Conservation (phyloP, 202 grass and related monocot genomes). For the Cymbopogon flexuosus region DNA sequence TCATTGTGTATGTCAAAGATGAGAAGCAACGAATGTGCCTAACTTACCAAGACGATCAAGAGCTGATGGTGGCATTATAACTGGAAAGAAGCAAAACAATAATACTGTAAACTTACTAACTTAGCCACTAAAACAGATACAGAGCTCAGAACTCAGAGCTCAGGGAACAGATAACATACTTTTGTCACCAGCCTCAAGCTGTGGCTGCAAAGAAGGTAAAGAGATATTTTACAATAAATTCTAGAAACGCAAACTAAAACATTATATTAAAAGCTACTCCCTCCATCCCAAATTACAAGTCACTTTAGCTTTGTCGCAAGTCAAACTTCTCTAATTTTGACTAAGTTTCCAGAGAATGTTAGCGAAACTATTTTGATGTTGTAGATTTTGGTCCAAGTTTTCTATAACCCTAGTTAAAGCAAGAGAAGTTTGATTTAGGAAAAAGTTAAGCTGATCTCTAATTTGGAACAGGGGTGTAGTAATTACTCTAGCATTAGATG, state of each 20-base stretch:
- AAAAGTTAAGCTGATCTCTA: not conserved
- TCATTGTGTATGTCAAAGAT: no score
- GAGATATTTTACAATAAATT: no score
- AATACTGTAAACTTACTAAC: no score
- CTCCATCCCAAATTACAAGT: not conserved
- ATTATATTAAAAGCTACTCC: not conserved
- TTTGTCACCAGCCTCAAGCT: no score
- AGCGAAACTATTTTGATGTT: not conserved
- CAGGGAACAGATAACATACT: no score
- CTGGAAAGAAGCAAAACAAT: no score
- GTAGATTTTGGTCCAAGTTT: not conserved
- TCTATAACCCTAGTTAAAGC: not conserved
- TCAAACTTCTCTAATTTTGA: not conserved
- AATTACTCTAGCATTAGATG: not conserved
- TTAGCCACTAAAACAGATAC: no score
- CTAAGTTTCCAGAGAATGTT: not conserved
- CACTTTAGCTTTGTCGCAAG: not conserved
- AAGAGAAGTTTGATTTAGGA: not conserved
- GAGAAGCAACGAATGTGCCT: no score
- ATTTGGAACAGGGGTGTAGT: not conserved
- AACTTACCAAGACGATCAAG: no score
- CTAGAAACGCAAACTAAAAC: not conserved
- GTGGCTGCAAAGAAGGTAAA: no score
- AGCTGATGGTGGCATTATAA: no score
- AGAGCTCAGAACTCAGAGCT: no score